Evolutionary conservation across 2,329 filamentous ascomycete species (phyloP), one percentile per base, ranked within the genome.

Genomic region (Venturia aucupariae): DNA sequence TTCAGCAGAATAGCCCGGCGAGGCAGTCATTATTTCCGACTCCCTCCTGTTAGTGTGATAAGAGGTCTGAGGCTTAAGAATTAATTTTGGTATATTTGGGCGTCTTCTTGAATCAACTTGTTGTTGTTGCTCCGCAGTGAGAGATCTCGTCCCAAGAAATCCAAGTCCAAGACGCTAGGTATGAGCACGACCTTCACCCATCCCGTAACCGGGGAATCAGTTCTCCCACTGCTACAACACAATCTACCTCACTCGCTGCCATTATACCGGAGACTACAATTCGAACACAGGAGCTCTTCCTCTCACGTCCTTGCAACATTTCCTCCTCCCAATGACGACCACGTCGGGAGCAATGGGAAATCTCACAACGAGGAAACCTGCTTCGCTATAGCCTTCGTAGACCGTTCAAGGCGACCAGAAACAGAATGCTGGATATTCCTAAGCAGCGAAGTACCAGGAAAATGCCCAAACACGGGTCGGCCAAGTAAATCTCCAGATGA

Each of bases 381-480:
- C 64, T 65, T 57, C 60, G 61, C 64, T 8, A 30, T 41, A 24
- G 60, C 48, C n/a, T 63, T 57, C 22, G 44, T 64, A 35, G 64
- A 65, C 41, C 44, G 64, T 10, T 64, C 64, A 17, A 30, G 61
- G 38, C 30, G 64, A 35, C 64, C 64, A 27, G 64, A 65, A 30
- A 65, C 64, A 60, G 64, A 65, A 60, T 54, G 60, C 51, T 65
- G 60, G 61, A 32, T 65, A 22, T 65, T 64, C 32, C 19, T 55
- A 35, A 63, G 60, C 61, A 51, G 61, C 15, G 44, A 57, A 30
- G 60, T 44, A 4, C 59, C 41, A 32, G 60, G 60, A 8, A 41
- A 44, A 41, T 65, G 60, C 41, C 38, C 63, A 35, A 46, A 55
- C 11, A 57, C 30, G 11, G 62, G 32, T 1, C 27, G 27, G 8